A percentile compares a stretch with the other conserved stretches of the same genome.
Conservation (phyloP, 2,329 filamentous ascomycete genomes). For the Ustilaginoidea virens region DNA sequence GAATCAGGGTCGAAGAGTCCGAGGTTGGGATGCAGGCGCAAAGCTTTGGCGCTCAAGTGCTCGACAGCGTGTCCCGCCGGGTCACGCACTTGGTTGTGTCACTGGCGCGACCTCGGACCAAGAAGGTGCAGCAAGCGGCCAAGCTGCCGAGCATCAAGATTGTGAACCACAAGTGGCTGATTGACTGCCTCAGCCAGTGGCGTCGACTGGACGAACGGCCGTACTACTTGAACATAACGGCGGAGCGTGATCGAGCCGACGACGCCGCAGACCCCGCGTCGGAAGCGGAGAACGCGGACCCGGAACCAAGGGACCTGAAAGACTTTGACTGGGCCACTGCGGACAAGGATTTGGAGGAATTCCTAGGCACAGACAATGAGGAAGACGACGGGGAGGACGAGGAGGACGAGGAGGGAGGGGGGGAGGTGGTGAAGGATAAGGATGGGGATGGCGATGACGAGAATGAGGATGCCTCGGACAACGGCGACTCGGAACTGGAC, state of each 20-base stretch:
- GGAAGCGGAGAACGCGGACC: constrained; percentile 14
- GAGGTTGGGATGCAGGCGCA: constrained; percentile 80
- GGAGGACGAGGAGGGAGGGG: constrained; percentile 8
- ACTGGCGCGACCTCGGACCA: constrained; percentile 58
- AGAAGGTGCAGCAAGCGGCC: constrained; percentile 79
- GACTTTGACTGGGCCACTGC: constrained; percentile 29
- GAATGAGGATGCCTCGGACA: constrained; percentile 5
- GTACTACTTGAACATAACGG: constrained; percentile 61
- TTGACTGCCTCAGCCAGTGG: constrained; percentile 76
- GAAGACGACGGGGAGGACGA: constrained; percentile 23
- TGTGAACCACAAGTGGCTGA: constrained; percentile 81
- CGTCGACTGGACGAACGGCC: constrained; percentile 60
- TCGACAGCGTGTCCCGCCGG: constrained; percentile 39
- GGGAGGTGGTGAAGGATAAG: constrained; percentile 1
- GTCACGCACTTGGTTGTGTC: constrained; percentile 64
- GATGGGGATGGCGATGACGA: constrained; percentile 5
- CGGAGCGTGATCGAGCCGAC: constrained; percentile 34
- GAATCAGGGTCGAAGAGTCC: constrained; percentile 60
- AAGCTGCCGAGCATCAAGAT: constrained; percentile 73
- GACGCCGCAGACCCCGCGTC: constrained; percentile 17
- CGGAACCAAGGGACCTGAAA: constrained; percentile 29
- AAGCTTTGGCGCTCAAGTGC: constrained; percentile 62
- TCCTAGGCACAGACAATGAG: constrained; percentile 43
- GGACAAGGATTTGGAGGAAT: constrained; percentile 62
- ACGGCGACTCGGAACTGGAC: constrained; percentile 1